Evolutionary conservation across 2,329 filamentous ascomycete species (phyloP).

Genomic region (Verticillium nonalfalfae): DNA sequence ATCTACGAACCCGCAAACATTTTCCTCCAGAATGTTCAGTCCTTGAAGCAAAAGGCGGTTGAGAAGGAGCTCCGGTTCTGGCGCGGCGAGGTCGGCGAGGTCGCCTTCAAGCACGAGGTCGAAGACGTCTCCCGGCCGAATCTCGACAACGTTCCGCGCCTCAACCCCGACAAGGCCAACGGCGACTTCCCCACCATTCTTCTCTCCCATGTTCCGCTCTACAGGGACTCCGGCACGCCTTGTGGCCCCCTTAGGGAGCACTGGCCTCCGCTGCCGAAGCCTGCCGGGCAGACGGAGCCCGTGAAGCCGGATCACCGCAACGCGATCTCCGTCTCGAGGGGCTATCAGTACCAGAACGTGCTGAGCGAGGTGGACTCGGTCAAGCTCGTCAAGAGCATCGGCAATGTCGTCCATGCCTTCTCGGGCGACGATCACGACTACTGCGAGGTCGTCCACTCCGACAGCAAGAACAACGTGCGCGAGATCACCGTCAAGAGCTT

Average conservation of each 20-base stretch:
- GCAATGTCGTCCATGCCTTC: slow-evolving; percentile 80
- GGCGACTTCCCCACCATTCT: slow-evolving; percentile 79
- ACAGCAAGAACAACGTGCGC: slow-evolving; percentile 55
- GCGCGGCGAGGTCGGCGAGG: slow-evolving; percentile 51
- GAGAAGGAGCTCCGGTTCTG: slow-evolving; percentile 61
- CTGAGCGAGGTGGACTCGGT: slow-evolving; percentile 70
- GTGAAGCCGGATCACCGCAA: slow-evolving; percentile 63
- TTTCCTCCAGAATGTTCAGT: slow-evolving; percentile 65
- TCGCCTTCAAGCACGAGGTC: slow-evolving; percentile 51
- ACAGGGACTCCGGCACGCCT: slow-evolving; percentile 72
- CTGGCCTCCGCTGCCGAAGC: slow-evolving; percentile 63
- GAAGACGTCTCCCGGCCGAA: slow-evolving; percentile 49
- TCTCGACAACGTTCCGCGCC: slow-evolving; percentile 23
- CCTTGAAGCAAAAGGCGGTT: slow-evolving; percentile 60
- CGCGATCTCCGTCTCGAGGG: slow-evolving; percentile 67
- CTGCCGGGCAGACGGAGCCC: slow-evolving; percentile 48
- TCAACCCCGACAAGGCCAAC: slow-evolving; percentile 32
- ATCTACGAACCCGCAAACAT: slow-evolving; percentile 73
- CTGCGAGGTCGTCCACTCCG: slow-evolving; percentile 78
- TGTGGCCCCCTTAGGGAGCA: slow-evolving; percentile 84
- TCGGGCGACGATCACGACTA: slow-evolving; percentile 98
- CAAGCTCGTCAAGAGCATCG: slow-evolving; percentile 69
- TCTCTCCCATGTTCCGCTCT: slow-evolving; percentile 86
- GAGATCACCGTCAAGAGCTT: slow-evolving; percentile 96
- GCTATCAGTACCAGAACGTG: slow-evolving; percentile 97